Percentiles rank a stretch among this genome's conserved stretches.
Conservation (phyloP, 1,284 basidiomycete species). For the Athelia psychrophila region DNA sequence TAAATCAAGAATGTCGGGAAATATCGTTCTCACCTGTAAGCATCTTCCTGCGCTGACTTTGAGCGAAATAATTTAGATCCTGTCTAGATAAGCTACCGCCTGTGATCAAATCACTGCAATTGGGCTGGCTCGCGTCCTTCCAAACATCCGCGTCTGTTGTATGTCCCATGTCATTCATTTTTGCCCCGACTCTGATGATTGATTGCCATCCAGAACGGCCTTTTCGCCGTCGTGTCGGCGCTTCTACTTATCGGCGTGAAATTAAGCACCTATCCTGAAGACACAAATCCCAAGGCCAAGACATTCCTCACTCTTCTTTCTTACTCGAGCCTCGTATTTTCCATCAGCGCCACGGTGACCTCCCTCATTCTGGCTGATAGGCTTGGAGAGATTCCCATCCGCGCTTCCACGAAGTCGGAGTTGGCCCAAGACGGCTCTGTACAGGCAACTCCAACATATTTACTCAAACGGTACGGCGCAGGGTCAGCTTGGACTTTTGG, state of each 20-base stretch:
- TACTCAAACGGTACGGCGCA: not conserved
- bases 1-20: no score
- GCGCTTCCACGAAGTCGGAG: not conserved
- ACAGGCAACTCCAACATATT: not conserved
- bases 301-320: not conserved
- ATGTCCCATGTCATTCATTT: not conserved
- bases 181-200: not conserved
- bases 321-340: not conserved
- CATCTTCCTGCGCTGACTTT: no score
- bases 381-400: not conserved
- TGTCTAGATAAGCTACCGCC: not conserved
- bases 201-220: not conserved
- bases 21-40: no score
- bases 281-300: not conserved
- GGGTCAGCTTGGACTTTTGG: not conserved
- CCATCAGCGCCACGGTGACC: not conserved
- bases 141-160: slow-evolving; percentile 1
- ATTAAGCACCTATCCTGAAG: not conserved
- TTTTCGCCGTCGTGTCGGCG: not conserved
- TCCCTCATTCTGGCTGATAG: not conserved
- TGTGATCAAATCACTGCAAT: not conserved
- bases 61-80: no score
- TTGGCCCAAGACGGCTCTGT: not conserved
- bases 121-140: not conserved
- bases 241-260: not conserved